Conservation (phyloP, 225 moss, liverwort and hornwort species). For the Pseudoscleropodium purum region DNA sequence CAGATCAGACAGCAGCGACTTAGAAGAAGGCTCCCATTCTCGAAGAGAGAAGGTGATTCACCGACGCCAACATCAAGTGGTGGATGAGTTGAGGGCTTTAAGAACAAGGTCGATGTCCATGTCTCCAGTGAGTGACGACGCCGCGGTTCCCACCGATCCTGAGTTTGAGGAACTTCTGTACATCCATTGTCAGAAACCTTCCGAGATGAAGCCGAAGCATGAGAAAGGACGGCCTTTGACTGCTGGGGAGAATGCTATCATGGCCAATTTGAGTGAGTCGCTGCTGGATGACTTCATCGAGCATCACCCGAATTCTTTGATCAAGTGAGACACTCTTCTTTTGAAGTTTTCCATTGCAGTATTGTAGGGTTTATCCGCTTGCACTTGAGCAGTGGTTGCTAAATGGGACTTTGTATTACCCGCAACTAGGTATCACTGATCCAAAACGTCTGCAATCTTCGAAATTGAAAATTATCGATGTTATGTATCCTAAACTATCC, state of each 20-base stretch:
- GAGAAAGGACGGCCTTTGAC: slow-evolving; percentile 56
- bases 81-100: neutral
- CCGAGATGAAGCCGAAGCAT: slow-evolving; percentile 73
- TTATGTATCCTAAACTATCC: neutral
- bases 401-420: neutral
- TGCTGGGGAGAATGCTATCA: slow-evolving; percentile 54
- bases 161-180: slow-evolving; percentile 79
- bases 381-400: neutral
- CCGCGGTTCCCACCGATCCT: slow-evolving; percentile 11
- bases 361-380: neutral
- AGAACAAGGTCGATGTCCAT: neutral
- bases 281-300: slow-evolving; percentile 52
- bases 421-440: neutral
- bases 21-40: slow-evolving; percentile 5
- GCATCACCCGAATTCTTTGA: slow-evolving; percentile 49
- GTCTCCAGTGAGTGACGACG: neutral
- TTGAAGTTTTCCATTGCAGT: neutral
- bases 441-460: neutral
- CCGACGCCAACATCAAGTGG: slow-evolving; percentile 2
- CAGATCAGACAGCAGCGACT: slow-evolving; percentile 9
- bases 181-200: slow-evolving; percentile 77
- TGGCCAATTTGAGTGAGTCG: slow-evolving; percentile 93
- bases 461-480: neutral
- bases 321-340: slow-evolving; percentile 27
- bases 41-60: neutral